Percentiles rank a stretch among this genome's conserved stretches.
phyloP scores from a whole-genome alignment of 169 alveolate genomes.

The Prorocentrum cordatum region DNA sequence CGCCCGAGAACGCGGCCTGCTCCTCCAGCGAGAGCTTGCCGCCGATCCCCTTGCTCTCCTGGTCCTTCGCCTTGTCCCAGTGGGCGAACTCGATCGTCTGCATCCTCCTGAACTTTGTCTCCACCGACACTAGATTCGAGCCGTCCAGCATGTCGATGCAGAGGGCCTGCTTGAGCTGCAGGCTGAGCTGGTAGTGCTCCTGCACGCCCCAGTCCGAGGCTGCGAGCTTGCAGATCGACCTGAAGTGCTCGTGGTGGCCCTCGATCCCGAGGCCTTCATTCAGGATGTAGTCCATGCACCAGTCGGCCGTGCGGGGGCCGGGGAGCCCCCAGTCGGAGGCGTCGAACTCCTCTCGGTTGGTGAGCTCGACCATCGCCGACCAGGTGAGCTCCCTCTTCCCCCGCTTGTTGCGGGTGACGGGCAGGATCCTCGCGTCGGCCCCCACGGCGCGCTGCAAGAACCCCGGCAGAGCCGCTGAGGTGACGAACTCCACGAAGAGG shows the following conservation, averaged over 20 bases:
- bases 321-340: neutral
- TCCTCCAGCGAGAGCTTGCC: neutral
- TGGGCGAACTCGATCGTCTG: slow-evolving; percentile 9
- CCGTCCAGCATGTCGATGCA: neutral
- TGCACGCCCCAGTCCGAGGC: neutral
- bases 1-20: neutral
- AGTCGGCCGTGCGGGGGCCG: neutral
- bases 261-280: neutral
- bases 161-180: neutral
- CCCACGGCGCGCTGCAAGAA: too few species aligned
- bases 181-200: neutral
- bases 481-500: too few species aligned
- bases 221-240: neutral
- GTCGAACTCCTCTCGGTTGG: too few species aligned
- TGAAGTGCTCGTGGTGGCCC: neutral
- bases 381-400: too few species aligned
- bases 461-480: too few species aligned
- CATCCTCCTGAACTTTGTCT: neutral
- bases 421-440: too few species aligned
- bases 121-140: neutral
- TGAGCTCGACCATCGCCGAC: too few species aligned
- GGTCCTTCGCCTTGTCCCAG: neutral
- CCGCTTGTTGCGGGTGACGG: too few species aligned
- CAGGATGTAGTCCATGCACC: neutral
- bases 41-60: neutral